Evolutionary conservation across 768 basidiomycete species (phyloP).

Genomic region (Suillus decipiens): DNA sequence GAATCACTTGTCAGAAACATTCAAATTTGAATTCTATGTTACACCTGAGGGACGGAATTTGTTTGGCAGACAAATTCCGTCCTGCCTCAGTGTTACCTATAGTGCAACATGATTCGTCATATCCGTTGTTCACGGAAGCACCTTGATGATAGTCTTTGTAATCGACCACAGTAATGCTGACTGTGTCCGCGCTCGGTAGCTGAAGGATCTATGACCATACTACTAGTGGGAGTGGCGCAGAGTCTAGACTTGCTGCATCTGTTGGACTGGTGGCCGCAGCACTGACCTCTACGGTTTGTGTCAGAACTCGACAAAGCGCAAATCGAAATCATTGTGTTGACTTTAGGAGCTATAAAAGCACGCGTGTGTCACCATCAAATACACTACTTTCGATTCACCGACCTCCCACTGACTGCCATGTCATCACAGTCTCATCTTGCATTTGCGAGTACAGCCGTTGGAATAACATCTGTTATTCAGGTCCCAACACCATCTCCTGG

Average conservation of each 20-base stretch:
- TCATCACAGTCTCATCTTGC: conserved; percentile 39
- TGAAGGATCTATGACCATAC: not conserved
- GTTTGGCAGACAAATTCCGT: too few relatives aligned
- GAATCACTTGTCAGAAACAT: not conserved
- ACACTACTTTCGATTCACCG: not conserved
- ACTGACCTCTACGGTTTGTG: not conserved
- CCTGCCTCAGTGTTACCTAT: too few relatives aligned
- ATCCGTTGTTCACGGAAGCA: not conserved
- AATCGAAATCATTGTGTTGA: not conserved
- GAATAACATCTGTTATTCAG: conserved; percentile 38
- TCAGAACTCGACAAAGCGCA: not conserved
- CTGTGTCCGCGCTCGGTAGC: not conserved
- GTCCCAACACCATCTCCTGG: conserved; percentile 37
- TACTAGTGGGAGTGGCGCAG: not conserved
- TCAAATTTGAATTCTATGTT: not conserved
- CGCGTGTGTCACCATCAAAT: not conserved
- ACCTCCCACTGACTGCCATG: conserved; percentile 3
- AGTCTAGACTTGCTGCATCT: too few relatives aligned
- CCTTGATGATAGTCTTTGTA: not conserved
- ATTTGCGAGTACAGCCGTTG: conserved; percentile 39
- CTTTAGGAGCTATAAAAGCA: not conserved
- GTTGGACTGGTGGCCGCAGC: not conserved
- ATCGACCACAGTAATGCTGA: not conserved
- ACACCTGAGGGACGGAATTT: too few relatives aligned
- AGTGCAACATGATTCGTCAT: not conserved